Evolutionary conservation across 2,329 filamentous ascomycete species (phyloP).

Genomic region (Fusarium nodosum): DNA sequence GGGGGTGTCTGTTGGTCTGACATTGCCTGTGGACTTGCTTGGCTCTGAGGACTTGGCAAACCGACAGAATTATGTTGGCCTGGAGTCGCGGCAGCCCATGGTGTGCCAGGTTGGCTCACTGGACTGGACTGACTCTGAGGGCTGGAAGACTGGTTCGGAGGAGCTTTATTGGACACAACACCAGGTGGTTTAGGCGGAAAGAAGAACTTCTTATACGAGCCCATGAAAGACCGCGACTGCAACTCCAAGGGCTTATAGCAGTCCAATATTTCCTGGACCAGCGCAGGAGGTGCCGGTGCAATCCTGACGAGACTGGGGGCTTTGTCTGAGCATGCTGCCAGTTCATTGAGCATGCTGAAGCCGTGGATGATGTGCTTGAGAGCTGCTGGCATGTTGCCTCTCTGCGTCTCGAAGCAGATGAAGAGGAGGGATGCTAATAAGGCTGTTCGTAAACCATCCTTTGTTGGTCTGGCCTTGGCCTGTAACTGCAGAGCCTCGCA

Average conservation of each 20-base stretch:
- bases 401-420: slow-evolving; percentile 58
- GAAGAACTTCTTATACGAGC: slow-evolving; percentile 56
- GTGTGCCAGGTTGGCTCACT: slow-evolving; percentile 49
- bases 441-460: slow-evolving; percentile 56
- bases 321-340: slow-evolving; percentile 54
- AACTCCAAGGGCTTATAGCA: slow-evolving; percentile 58
- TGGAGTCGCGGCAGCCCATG: slow-evolving; percentile 35
- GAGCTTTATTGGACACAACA: slow-evolving; percentile 11
- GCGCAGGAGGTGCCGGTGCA: slow-evolving; percentile 54
- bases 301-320: slow-evolving; percentile 56
- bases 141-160: slow-evolving; percentile 18
- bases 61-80: slow-evolving; percentile 34
- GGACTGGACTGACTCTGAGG: slow-evolving; percentile 40
- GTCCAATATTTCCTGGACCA: slow-evolving; percentile 57
- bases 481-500: slow-evolving; percentile 59
- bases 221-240: slow-evolving; percentile 57
- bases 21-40: slow-evolving; percentile 49
- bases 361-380: slow-evolving; percentile 59
- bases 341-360: slow-evolving; percentile 58
- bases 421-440: slow-evolving; percentile 58
- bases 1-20: slow-evolving; percentile 39
- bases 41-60: slow-evolving; percentile 54
- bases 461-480: slow-evolving; percentile 54
- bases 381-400: slow-evolving; percentile 57
- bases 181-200: slow-evolving; percentile 45